phyloP scores from a whole-genome alignment of 2,329 filamentous ascomycete genomes.

The Akanthomyces dipterigenus region DNA sequence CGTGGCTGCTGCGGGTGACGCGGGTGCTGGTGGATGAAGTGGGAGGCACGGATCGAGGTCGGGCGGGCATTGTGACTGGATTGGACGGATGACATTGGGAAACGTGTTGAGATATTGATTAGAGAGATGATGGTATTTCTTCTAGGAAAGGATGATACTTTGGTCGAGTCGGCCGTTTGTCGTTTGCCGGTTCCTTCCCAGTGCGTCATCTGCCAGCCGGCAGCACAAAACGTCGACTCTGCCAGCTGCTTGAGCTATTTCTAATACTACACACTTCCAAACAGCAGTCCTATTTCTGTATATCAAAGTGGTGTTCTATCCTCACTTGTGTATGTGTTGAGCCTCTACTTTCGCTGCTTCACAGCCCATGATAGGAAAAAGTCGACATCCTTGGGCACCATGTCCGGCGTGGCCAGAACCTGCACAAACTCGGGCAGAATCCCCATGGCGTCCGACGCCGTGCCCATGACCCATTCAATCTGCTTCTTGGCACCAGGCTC shows the following conservation, averaged over 20 bases:
- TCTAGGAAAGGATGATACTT: background rate
- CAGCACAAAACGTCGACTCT: background rate
- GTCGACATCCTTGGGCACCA: constrained; percentile 65
- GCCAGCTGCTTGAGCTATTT: background rate
- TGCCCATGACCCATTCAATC: constrained; percentile 74
- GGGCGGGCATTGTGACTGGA: background rate
- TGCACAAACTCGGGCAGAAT: constrained; percentile 60
- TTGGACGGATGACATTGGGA: background rate
- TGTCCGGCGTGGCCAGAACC: constrained; percentile 53
- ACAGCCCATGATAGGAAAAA: constrained; percentile 59
- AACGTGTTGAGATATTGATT: background rate
- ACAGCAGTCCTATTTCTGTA: too few species aligned
- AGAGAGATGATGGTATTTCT: background rate
- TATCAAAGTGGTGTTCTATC: background rate
- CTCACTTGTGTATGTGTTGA: background rate
- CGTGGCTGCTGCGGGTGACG: constrained; percentile 1
- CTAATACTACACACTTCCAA: background rate
- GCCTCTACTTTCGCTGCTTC: constrained; percentile 30
- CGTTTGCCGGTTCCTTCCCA: constrained; percentile 1
- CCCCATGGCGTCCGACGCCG: constrained; percentile 63
- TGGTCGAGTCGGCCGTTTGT: background rate
- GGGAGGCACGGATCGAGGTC: constrained; percentile 8
- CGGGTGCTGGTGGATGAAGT: background rate
- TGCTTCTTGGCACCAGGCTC: constrained; percentile 19
- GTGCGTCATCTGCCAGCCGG: background rate